Percentiles rank a stretch among this genome's conserved stretches.
These are phyloP conservation scores for Penicillium sp. DNA, from an alignment of 2,329 filamentous ascomycete genomes.

Conservation along the genomic window DNA sequence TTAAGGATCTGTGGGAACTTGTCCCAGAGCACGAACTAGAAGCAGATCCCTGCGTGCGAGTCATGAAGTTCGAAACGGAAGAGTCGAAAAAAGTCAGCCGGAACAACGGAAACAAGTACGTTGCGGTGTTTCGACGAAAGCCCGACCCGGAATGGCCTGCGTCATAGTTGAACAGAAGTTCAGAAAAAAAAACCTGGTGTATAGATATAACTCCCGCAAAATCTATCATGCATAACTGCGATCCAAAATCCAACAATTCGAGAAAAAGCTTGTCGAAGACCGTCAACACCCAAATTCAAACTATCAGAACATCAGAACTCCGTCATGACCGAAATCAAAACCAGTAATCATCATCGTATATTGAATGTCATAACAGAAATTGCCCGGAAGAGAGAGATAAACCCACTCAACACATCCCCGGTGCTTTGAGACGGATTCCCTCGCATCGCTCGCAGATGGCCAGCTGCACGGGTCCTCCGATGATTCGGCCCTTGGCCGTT, in stretches of 20 bases:
- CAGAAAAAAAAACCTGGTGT: slow-evolving; percentile 9
- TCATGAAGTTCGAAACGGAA: slow-evolving; percentile 74
- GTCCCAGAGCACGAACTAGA: slow-evolving; percentile 54
- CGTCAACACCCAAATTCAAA: slow-evolving; percentile 4
- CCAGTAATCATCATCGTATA: slow-evolving; percentile 18
- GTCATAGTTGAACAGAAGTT: slow-evolving; percentile 5
- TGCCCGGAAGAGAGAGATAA: slow-evolving; percentile 4
- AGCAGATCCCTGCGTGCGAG: slow-evolving; percentile 54
- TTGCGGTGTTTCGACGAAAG: slow-evolving; percentile 76
- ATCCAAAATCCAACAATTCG: slow-evolving; percentile 5
- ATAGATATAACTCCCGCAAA: slow-evolving; percentile 10
- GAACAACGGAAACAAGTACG: slow-evolving; percentile 84
- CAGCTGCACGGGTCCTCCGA: slow-evolving; percentile 47
- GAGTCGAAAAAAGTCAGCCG: slow-evolving; percentile 94
- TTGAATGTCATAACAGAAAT: neutral
- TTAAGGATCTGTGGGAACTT: slow-evolving; percentile 63
- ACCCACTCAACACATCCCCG: slow-evolving; percentile 21
- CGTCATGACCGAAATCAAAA: slow-evolving; percentile 13
- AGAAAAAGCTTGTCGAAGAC: slow-evolving; percentile 11
- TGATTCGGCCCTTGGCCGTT: slow-evolving; percentile 44
- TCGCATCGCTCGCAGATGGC: slow-evolving; percentile 60
- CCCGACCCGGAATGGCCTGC: slow-evolving; percentile 68
- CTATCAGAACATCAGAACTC: slow-evolving; percentile 3
- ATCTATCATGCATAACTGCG: slow-evolving; percentile 12
- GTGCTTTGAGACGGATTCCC: slow-evolving; percentile 57